Percentiles rank a stretch among this genome's conserved stretches.
phyloP scores from a whole-genome alignment of 345 rosid genomes.

The Pistacia vera region DNA sequence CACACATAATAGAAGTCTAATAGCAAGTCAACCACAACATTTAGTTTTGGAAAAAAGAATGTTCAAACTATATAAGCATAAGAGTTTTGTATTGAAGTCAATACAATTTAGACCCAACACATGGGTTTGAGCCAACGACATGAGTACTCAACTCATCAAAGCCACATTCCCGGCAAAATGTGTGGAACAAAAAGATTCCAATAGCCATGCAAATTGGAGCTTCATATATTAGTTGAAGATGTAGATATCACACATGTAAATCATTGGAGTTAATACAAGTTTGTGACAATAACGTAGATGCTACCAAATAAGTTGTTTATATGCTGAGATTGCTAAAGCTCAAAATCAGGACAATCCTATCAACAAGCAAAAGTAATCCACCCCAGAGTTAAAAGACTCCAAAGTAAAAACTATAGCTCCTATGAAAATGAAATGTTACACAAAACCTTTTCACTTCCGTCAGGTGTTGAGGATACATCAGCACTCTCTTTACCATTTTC shows the following conservation, averaged over 20 bases:
- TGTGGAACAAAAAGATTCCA: background rate
- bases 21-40: background rate
- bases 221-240: background rate
- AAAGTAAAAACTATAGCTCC: background rate
- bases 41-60: background rate
- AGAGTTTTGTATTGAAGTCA: background rate
- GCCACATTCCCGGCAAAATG: background rate
- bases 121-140: background rate
- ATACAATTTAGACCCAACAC: background rate
- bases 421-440: background rate
- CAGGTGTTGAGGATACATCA: conserved; percentile 40
- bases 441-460: conserved; percentile 64
- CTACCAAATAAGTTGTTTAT: background rate
- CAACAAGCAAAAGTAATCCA: background rate
- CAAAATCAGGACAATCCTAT: background rate
- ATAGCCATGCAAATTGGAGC: conserved; percentile 2
- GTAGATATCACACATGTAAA: background rate
- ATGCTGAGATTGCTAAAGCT: background rate
- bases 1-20: too few species aligned
- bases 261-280: background rate
- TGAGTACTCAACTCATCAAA: background rate
- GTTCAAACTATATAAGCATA: background rate
- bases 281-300: background rate
- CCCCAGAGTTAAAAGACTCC: background rate
- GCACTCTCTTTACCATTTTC: conserved; percentile 38